These are phyloP conservation scores for Laburnicola sp. DNA, from an alignment of 2,329 filamentous ascomycete genomes.

Conservation along the genomic window DNA sequence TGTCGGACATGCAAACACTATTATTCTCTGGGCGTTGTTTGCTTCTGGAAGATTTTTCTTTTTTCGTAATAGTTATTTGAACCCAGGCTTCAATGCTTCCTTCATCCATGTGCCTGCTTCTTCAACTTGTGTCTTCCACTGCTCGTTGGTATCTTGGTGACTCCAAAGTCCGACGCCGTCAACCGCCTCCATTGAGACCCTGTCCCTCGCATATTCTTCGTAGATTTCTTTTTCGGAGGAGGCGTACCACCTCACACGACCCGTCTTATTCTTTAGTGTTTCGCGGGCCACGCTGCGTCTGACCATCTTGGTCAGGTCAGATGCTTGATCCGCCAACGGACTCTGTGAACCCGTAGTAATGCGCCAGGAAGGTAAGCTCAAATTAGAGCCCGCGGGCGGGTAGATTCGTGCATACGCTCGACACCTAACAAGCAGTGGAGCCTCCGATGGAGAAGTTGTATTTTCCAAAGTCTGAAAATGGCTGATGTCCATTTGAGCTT, in stretches of 20 bases:
- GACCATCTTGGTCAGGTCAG: slow-evolving; percentile 47
- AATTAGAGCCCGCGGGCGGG: slow-evolving; percentile 45
- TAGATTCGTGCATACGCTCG: slow-evolving; percentile 46
- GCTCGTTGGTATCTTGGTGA: slow-evolving; percentile 10
- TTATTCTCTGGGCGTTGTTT: background rate
- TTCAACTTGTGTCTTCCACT: slow-evolving; percentile 19
- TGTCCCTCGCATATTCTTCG: slow-evolving; percentile 28
- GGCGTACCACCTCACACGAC: slow-evolving; percentile 30
- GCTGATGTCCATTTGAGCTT: slow-evolving; percentile 32
- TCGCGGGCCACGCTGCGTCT: slow-evolving; percentile 46
- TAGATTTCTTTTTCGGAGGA: slow-evolving; percentile 32
- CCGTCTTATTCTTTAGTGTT: slow-evolving; percentile 27
- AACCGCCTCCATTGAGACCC: slow-evolving; percentile 19
- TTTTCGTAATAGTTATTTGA: background rate
- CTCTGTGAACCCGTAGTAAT: slow-evolving; percentile 46
- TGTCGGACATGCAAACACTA: background rate
- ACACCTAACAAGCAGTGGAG: slow-evolving; percentile 32
- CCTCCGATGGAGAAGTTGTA: slow-evolving; percentile 8
- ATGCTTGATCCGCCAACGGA: slow-evolving; percentile 46
- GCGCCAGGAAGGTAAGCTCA: slow-evolving; percentile 48
- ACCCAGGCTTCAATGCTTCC: slow-evolving; percentile 16
- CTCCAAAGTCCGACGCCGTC: slow-evolving; percentile 34
- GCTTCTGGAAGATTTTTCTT: background rate
- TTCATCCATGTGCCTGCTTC: slow-evolving; percentile 36
- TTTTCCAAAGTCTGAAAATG: slow-evolving; percentile 32